phyloP scores from a whole-genome alignment of 2,329 filamentous ascomycete genomes.

The Madurella mycetomatis region DNA sequence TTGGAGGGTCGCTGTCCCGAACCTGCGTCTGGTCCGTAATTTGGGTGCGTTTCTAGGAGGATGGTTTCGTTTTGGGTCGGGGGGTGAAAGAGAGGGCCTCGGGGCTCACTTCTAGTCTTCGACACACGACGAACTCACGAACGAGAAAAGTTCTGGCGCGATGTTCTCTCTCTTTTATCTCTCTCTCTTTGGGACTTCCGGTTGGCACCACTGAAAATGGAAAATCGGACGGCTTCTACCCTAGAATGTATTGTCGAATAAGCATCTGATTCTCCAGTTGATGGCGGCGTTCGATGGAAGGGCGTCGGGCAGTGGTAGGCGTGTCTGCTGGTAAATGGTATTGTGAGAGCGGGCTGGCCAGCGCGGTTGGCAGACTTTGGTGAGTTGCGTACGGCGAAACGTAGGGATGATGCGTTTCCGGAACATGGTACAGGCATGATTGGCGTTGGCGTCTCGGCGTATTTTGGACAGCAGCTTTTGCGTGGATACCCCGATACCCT shows the following conservation, averaged over 20 bases:
- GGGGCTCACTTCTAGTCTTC: conserved; percentile 7
- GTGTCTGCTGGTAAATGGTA: conserved; percentile 20
- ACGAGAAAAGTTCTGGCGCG: conserved; percentile 18
- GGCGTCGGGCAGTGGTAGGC: conserved; percentile 22
- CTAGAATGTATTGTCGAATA: conserved; percentile 41
- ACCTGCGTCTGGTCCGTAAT: background rate
- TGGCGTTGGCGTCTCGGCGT: conserved; percentile 10
- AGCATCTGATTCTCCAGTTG: conserved; percentile 38
- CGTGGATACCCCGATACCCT: conserved; percentile 1
- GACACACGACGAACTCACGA: conserved; percentile 16
- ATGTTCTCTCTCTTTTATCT: conserved; percentile 7
- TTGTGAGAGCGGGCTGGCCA: conserved; percentile 13
- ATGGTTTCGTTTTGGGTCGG: conserved; percentile 10
- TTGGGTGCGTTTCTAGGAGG: conserved; percentile 18
- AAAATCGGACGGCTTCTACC: conserved; percentile 31
- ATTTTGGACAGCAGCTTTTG: conserved; percentile 4
- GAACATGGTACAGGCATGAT: conserved; percentile 7
- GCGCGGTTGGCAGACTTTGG: conserved; percentile 14
- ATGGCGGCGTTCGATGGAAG: conserved; percentile 29
- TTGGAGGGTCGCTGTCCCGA: background rate
- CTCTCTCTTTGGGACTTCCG: conserved; percentile 14
- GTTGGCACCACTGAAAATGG: conserved; percentile 25
- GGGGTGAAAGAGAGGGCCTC: conserved; percentile 11
- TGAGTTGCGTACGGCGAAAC: conserved; percentile 21
- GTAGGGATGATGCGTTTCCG: conserved; percentile 12